Conservation (phyloP, 352 stramenopile species). For the Globisporangium recalcitrans region DNA sequence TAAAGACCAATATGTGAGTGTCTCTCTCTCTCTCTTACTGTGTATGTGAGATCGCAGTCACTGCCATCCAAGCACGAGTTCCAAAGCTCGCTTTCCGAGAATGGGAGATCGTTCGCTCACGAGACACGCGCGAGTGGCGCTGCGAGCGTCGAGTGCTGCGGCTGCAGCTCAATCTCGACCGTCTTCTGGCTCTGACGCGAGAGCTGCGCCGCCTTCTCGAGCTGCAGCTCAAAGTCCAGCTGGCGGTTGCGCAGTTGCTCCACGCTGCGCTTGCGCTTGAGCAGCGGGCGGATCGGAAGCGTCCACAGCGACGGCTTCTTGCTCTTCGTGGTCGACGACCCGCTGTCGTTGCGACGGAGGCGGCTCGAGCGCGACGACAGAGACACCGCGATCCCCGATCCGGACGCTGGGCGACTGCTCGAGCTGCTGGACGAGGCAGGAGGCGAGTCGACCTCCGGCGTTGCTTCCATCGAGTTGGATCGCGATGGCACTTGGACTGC, state of each 20-base stretch:
- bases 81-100: neutral
- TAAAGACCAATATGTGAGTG: neutral
- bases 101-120: neutral
- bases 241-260: conserved; percentile 45
- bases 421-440: conserved; percentile 20
- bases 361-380: conserved; percentile 13
- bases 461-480: neutral
- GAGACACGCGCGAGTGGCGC: conserved; percentile 13
- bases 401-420: conserved; percentile 6
- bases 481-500: conserved; percentile 2
- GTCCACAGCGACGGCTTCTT: conserved; percentile 36
- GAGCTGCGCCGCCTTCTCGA: conserved; percentile 39
- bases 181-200: conserved; percentile 16
- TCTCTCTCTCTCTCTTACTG: too few relatives aligned
- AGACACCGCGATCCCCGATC: conserved; percentile 14
- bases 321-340: conserved; percentile 17
- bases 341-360: conserved; percentile 12
- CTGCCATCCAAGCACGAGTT: neutral
- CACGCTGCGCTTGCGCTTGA: conserved; percentile 46
- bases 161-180: conserved; percentile 34
- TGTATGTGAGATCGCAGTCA: neutral
- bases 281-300: conserved; percentile 40
- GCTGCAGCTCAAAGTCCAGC: conserved; percentile 26
- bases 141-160: conserved; percentile 21
- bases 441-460: conserved; percentile 10